Conservation (phyloP, 176 grass and related monocot species). For the Oropetium thomaeum region DNA sequence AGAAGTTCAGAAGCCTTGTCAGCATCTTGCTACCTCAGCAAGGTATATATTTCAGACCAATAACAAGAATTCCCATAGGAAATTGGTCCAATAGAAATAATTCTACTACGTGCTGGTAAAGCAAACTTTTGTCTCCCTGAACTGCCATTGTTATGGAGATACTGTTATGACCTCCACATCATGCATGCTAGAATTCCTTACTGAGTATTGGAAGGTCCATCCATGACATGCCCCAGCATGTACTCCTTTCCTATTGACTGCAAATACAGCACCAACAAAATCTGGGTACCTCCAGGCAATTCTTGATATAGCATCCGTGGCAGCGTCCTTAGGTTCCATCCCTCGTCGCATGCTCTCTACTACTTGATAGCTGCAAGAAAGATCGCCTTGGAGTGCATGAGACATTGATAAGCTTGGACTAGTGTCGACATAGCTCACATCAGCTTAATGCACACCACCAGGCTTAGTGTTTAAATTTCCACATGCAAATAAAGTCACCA, state of each 20-base stretch:
- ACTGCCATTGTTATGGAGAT: constrained; percentile 30
- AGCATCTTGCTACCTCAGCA: not conserved
- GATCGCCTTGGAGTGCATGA: not conserved
- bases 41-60: not conserved
- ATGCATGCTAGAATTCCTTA: constrained; percentile 64
- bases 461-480: not conserved
- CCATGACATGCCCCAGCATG: constrained; percentile 76
- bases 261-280: constrained; percentile 78
- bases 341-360: constrained; percentile 92
- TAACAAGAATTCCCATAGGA: not conserved
- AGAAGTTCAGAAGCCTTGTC: not conserved
- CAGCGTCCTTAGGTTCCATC: constrained; percentile 65
- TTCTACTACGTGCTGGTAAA: not conserved
- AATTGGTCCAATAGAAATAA: constrained; percentile 10
- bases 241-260: constrained; percentile 54
- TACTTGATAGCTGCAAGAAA: constrained; percentile 69
- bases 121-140: not conserved
- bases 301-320: constrained; percentile 77
- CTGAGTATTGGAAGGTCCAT: constrained; percentile 89
- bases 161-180: constrained; percentile 81
- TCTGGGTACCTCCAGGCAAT: constrained; percentile 71
- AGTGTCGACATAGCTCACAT: not conserved
- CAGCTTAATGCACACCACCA: not conserved
- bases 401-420: not conserved
- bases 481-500: not conserved